Percentiles rank a stretch among this genome's conserved stretches.
phyloP scores from a whole-genome alignment of 768 basidiomycete genomes.

The Boletus sp. region DNA sequence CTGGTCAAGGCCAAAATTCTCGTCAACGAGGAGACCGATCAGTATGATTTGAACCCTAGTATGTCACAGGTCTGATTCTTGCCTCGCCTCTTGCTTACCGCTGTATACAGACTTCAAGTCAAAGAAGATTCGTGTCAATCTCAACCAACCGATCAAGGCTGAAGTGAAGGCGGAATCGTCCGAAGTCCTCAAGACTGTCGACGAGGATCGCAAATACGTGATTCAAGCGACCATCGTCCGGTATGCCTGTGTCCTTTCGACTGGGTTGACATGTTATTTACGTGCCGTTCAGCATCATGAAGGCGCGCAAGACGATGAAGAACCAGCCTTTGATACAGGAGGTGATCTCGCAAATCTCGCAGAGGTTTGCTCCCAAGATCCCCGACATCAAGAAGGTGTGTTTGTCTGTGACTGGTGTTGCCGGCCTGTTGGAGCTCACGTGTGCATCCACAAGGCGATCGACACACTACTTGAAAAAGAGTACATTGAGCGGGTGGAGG shows the following conservation, averaged over 20 bases:
- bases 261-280: background rate
- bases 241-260: conserved; percentile 20
- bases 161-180: conserved; percentile 89
- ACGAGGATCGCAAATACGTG: conserved; percentile 95
- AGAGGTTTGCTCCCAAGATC: conserved; percentile 89
- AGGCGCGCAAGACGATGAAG: conserved; percentile 93
- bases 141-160: conserved; percentile 90
- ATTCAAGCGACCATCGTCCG: conserved; percentile 94
- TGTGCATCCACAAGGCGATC: conserved; percentile 60
- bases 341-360: conserved; percentile 84
- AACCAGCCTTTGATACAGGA: conserved; percentile 88
- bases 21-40: conserved; percentile 82
- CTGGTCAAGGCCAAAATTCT: conserved; percentile 87
- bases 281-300: conserved; percentile 71
- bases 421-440: background rate
- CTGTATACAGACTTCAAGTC: conserved; percentile 70
- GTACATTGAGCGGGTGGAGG: conserved; percentile 93
- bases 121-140: conserved; percentile 89
- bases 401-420: background rate
- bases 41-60: conserved; percentile 90
- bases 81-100: background rate
- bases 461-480: conserved; percentile 94
- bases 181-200: conserved; percentile 90
- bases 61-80: conserved; percentile 9
- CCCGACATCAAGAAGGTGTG: conserved; percentile 93